These are phyloP conservation scores for Fomitopsis pulvina DNA, from an alignment of 768 basidiomycete species.

Conservation along the genomic window DNA sequence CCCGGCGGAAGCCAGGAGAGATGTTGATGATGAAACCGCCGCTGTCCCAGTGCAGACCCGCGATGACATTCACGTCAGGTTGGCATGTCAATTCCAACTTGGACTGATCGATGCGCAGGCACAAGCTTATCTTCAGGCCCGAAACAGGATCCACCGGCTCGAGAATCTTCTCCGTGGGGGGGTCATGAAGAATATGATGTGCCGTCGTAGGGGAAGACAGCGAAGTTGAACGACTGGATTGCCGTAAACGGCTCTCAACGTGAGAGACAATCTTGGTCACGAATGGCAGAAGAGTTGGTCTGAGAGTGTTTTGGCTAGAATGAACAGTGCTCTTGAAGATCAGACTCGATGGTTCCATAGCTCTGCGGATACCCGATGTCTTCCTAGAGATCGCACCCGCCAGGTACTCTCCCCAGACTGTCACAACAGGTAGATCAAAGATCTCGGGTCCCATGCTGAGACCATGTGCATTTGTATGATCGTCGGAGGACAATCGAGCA, in stretches of 20 bases:
- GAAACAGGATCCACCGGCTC: conserved; percentile 25
- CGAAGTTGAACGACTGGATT: conserved; percentile 27
- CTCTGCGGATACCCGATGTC: conserved; percentile 15
- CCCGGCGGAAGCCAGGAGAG: conserved; percentile 63
- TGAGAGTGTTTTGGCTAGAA: conserved; percentile 78
- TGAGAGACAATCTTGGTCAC: conserved; percentile 66
- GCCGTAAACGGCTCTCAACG: conserved; percentile 66
- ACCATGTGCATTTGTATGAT: not conserved
- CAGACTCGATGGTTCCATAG: conserved; percentile 49
- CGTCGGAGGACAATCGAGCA: conserved; percentile 25
- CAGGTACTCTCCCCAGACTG: conserved; percentile 80
- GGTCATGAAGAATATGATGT: conserved; percentile 6
- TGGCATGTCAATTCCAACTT: conserved; percentile 81
- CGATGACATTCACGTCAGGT: conserved; percentile 89
- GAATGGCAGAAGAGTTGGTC: conserved; percentile 82
- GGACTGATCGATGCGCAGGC: conserved; percentile 88
- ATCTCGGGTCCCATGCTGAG: conserved; percentile 54
- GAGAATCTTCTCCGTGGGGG: conserved; percentile 8
- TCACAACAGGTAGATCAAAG: conserved; percentile 69
- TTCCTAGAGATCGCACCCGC: conserved; percentile 44
- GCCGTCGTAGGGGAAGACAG: conserved; percentile 8
- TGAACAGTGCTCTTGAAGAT: conserved; percentile 87
- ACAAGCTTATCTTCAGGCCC: conserved; percentile 72
- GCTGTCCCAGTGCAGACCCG: conserved; percentile 87
- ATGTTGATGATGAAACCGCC: conserved; percentile 84